phyloP scores from a whole-genome alignment of 164 flowering plant species.

The Cinnamomum micranthum region DNA sequence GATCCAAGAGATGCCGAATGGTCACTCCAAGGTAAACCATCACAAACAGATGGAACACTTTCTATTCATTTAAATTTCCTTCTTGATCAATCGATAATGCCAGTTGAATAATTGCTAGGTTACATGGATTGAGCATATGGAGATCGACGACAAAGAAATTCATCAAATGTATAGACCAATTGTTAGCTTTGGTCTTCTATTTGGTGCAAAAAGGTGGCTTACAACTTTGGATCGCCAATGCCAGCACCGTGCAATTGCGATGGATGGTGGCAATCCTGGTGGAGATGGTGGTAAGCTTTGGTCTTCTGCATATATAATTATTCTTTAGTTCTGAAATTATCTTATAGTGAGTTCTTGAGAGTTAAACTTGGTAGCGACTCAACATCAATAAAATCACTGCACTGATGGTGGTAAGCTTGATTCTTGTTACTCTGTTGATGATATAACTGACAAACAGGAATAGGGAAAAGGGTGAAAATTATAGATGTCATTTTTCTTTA shows the following conservation, averaged over 20 bases:
- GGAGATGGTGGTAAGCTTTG: slow-evolving; percentile 45
- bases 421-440: neutral
- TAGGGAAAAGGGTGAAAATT: too few relatives aligned
- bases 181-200: slow-evolving; percentile 62
- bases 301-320: neutral
- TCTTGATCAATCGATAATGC: neutral
- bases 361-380: neutral
- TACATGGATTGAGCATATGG: slow-evolving; percentile 86
- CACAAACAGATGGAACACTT: neutral
- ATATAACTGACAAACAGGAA: too few relatives aligned
- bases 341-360: neutral
- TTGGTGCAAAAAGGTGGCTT: slow-evolving; percentile 86
- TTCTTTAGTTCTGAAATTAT: too few relatives aligned
- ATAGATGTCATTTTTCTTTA: too few relatives aligned
- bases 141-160: slow-evolving; percentile 67
- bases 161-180: slow-evolving; percentile 54
- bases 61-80: neutral
- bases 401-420: neutral
- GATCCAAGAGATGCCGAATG: slow-evolving; percentile 76
- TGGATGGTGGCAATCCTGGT: slow-evolving; percentile 59
- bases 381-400: neutral
- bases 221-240: slow-evolving; percentile 69
- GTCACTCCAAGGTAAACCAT: slow-evolving; percentile 63
- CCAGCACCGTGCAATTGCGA: slow-evolving; percentile 72
- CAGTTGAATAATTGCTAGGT: slow-evolving; percentile 34